phyloP scores from a whole-genome alignment of 192 early-diverging fungal species.

The Rhizophlyctis rosea region DNA sequence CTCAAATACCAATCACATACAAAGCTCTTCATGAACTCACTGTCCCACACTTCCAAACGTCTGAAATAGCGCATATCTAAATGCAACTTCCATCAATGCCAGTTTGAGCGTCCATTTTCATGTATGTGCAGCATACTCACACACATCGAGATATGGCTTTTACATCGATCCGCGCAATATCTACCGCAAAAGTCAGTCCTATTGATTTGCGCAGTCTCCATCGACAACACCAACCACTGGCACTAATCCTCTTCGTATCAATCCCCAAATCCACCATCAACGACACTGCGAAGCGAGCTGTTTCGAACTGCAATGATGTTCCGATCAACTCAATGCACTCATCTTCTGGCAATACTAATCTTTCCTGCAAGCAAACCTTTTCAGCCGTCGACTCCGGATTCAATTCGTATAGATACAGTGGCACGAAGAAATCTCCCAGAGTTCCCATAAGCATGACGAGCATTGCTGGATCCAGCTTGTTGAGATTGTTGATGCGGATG shows the following conservation, averaged over 20 bases:
- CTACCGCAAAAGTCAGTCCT: slow-evolving; percentile 7
- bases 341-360: neutral
- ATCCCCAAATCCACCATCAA: slow-evolving; percentile 30
- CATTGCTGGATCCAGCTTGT: slow-evolving; percentile 21
- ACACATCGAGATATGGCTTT: slow-evolving; percentile 21
- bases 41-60: too few relatives aligned
- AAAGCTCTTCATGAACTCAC: too few relatives aligned
- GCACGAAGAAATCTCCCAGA: slow-evolving; percentile 36
- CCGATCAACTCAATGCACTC: neutral
- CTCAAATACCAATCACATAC: too few relatives aligned
- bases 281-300: slow-evolving; percentile 18
- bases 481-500: slow-evolving; percentile 24
- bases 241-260: slow-evolving; percentile 19
- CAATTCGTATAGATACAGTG: slow-evolving; percentile 20
- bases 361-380: slow-evolving; percentile 15
- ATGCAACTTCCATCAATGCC: too few relatives aligned
- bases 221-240: slow-evolving; percentile 13
- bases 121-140: too few relatives aligned
- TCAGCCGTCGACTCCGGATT: slow-evolving; percentile 14
- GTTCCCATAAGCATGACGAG: slow-evolving; percentile 36
- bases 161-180: slow-evolving; percentile 23
- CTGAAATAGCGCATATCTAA: too few relatives aligned
- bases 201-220: neutral
- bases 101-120: too few relatives aligned
- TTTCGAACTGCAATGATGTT: slow-evolving; percentile 18